Evolutionary conservation across 176 grass and related monocot genomes (phyloP).

Genomic region (Juncus effusus): DNA sequence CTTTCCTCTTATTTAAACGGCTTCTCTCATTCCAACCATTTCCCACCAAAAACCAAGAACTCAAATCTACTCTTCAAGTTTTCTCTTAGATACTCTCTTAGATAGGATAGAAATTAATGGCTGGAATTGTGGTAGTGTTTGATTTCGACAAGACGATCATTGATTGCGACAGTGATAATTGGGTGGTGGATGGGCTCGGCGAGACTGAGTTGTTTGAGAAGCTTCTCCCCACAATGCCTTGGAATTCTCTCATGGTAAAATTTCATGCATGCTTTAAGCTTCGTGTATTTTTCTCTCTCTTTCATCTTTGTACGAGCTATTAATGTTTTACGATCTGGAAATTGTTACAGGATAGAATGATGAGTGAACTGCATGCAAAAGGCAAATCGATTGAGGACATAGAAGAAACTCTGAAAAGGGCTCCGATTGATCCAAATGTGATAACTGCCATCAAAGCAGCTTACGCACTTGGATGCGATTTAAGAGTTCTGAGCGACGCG

Average conservation of each 20-base stretch:
- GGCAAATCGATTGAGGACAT: conserved; percentile 46
- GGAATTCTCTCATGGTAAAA: conserved; percentile 68
- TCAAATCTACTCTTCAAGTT: background rate
- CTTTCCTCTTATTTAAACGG: conserved; percentile 29
- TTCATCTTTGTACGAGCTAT: background rate
- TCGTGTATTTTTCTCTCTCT: background rate
- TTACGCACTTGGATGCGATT: conserved; percentile 62
- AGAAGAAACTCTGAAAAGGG: conserved; percentile 31
- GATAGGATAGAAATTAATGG: conserved; percentile 12
- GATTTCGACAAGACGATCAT: conserved; percentile 99
- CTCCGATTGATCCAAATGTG: conserved; percentile 51
- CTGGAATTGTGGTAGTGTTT: conserved; percentile 53
- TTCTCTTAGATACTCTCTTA: background rate
- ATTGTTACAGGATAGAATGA: conserved; percentile 55
- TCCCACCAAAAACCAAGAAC: conserved; percentile 14
- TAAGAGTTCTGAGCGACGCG: conserved; percentile 79
- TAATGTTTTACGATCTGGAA: background rate
- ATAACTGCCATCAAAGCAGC: conserved; percentile 40
- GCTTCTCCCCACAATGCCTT: conserved; percentile 85
- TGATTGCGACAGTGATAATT: conserved; percentile 88
- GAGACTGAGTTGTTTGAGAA: conserved; percentile 58
- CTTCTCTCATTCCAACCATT: conserved; percentile 3
- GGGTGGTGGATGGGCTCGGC: conserved; percentile 59
- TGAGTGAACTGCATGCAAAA: conserved; percentile 42
- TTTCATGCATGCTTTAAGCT: background rate